Base-by-base conservation (phyloP, 225 moss, liverwort and hornwort species). In the Marchantia polymorpha region DNA sequence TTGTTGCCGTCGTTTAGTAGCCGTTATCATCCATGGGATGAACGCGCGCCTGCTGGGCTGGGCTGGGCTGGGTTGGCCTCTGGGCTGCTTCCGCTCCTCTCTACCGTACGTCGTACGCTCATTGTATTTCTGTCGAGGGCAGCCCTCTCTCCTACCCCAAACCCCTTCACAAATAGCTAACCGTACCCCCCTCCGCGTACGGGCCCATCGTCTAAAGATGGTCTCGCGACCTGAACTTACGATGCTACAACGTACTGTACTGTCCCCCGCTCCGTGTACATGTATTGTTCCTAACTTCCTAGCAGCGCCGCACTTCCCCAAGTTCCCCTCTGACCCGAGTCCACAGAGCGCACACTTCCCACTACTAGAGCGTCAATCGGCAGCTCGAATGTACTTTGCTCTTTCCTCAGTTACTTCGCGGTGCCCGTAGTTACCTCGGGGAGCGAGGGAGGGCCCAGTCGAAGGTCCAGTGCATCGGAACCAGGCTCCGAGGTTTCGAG, bases 1-100 rank as follows among this genome's bases (percentile, higher is more conserved):
- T 67, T 67, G 67, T 67, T 67, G 67, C 67, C 67, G 67, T 30
- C 67, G 67, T 67, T 67, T 30, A 67, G 14, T 16, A 67, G 67
- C 67, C 67, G 67, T 67, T 67, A 67, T 67, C 31, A 7, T 19
- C n/a, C 61, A 61, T 61, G 61, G 61, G 61, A 61, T 31, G 67
- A 67, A 67, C 27, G 29, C 67, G 67, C 67, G 30, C 67, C 67
- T 67, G 67, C 67, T 67, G 67, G 30, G 16, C 22, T 39, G 39
- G 39, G 39, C 39, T 39, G 39, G 39, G 39, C 3, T 39, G 22
- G 61, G 6, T 59, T 7, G 58, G 8, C 20, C 16, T 0, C 19
- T 59, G 19, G 19, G 19, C 59, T 7, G 19, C 4, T 19, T 15
- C 7, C 22, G 3, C 19, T 0, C 7, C 22, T 23, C 61, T 23